Evolutionary conservation across 1,284 basidiomycete genomes (phyloP), one percentile per base, ranked within the genome.

Genomic region (Cryptococcus sp.): DNA sequence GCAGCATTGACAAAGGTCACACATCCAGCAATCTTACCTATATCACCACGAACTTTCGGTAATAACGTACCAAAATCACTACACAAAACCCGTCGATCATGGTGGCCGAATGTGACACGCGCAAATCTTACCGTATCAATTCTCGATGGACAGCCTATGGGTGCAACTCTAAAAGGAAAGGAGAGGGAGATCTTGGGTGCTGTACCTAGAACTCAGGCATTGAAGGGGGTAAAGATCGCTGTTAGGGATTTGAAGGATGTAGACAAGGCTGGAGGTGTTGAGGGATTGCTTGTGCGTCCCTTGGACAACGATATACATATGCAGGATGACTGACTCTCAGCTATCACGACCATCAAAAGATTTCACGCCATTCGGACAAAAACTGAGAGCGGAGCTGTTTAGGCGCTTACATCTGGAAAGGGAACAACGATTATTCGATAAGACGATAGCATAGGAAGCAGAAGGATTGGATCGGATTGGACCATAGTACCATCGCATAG

Each of bases 31-130:
- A 65, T 74, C 54, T 53, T 74, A 31, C 66, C 66, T n/a, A 63
- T 74, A 36, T 62, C 71, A 11, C 50, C 57, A 10, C 56, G 55
- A 25, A 49, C 60, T 45, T 55, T 61, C 60, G 91, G 91, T 36
- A 92, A 94, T 80, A 92, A 86, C 68, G 88, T 93, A 48, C 90
- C 91, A 0, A 87, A 89, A 74, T 94, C 91, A 21, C 85, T 88
- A 69, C 82, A 86, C 72, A 93, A 93, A 77, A 93, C 92, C n/a
- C 85, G 88, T 46, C 79, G 91, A 42, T 82, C 83, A 42, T 96
- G 91, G 91, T 77, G 88, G 23, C 88, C 91, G 22, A 96, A 96
- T 74, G 79, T 89, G 18, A 87, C 90, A 7, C 56, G 66, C 16
- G 53, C 61, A 22, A 60, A 69, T 53, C 60, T 65, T 50, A 64